A percentile compares a stretch with the other conserved stretches of the same genome.
Evolutionary conservation across 2,329 filamentous ascomycete species (phyloP).

Genomic region (Exophiala sp.): DNA sequence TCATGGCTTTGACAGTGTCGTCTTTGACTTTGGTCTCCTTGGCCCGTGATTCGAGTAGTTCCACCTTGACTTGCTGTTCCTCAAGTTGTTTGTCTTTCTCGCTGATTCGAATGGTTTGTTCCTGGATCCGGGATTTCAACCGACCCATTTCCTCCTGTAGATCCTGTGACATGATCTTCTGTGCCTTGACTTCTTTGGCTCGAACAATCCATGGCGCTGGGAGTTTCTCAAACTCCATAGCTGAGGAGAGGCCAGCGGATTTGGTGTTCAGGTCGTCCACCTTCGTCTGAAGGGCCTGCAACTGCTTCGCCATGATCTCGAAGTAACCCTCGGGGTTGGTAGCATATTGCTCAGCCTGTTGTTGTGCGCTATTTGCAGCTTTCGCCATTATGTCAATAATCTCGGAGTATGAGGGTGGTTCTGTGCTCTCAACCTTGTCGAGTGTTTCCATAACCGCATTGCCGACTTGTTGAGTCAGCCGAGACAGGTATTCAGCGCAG

Average conservation of each 20-base stretch:
- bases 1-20: conserved; percentile 43
- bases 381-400: conserved; percentile 15
- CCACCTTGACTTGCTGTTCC: conserved; percentile 63
- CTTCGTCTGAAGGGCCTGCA: conserved; percentile 20
- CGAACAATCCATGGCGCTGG: conserved; percentile 77
- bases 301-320: conserved; percentile 15
- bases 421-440: conserved; percentile 51
- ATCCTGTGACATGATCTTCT: conserved; percentile 73
- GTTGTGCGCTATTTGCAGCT: conserved; percentile 1
- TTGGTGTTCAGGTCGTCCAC: conserved; percentile 62
- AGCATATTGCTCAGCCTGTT: not conserved
- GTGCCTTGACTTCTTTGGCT: conserved; percentile 72
- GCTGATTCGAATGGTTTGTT: conserved; percentile 65
- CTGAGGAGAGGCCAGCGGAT: conserved; percentile 63
- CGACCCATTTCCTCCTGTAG: conserved; percentile 77
- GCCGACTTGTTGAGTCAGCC: conserved; percentile 62
- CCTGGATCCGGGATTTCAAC: conserved; percentile 72
- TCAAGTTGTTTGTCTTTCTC: conserved; percentile 76
- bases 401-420: conserved; percentile 16
- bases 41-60: conserved; percentile 83
- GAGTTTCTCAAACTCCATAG: conserved; percentile 67
- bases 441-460: conserved; percentile 60
- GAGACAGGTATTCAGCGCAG: conserved; percentile 59
- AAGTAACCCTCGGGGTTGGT: conserved; percentile 16
- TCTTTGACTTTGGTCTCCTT: conserved; percentile 74